Base-by-base conservation (phyloP, 2,329 filamentous ascomycete species). In the Teratosphaeria epicoccoides region DNA sequence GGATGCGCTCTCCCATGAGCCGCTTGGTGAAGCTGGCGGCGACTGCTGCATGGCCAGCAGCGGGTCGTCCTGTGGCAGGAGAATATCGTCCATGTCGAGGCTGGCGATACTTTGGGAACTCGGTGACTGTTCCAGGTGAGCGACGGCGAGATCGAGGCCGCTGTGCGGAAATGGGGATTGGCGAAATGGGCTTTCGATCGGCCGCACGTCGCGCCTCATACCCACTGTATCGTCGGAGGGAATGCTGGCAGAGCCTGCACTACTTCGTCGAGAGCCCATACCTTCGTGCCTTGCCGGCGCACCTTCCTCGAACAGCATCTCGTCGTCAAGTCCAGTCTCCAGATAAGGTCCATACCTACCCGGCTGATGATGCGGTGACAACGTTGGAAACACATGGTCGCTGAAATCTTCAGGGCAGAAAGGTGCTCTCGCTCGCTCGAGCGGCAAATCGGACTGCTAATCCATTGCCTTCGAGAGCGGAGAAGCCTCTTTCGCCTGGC, bases 351-450 rank as follows among this genome's bases (percentile, higher is more conserved):
- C 57, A 74, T 75, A 76, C 74, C 72, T 73, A 76, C 74, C 74
- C 63, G 54, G 28, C 70, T 67, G 70, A 70, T 75, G 73, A 77
- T 77, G 73, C 66, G 71, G 65, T 63, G 68, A 56, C 59, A 54
- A 33, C 24, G 54, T 52, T 50, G 44, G 46, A 54, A 47, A 58
- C 24, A 23, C 23, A 3, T 29, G 12, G 46, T 37, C 22, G 22
- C 23, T 51, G 49, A 24, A 47, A 24, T 40, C 37, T 46, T 20
- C 49, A 29, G 51, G 45, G 51, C 51, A 51, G 33, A 24, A 24
- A 26, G 51, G 43, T 46, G 33, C 37, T 45, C 52, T 23, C 49
- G 50, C 37, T 12, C 45, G 46, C 24, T 57, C 46, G 51, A 54
- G 46, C 6, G 54, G 52, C 52, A 55, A 50, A 49, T 20, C 37